Percentiles rank a stretch among this genome's conserved stretches.
Conservation (phyloP, 2,329 filamentous ascomycete genomes). For the Mycosphaerella arachidis region DNA sequence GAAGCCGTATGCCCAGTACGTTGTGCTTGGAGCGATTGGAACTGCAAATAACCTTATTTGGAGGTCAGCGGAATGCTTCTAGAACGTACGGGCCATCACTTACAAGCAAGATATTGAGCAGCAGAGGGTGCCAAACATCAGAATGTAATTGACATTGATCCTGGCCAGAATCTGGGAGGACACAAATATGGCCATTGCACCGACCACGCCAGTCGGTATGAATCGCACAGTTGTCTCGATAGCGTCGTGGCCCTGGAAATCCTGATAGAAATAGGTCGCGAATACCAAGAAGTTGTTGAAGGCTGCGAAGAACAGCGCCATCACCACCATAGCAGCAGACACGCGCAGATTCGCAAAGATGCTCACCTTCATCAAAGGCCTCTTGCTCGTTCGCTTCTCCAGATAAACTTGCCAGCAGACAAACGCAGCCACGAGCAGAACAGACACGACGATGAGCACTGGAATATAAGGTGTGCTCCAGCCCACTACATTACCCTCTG, state of each 20-base stretch:
- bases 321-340: slow-evolving; percentile 60
- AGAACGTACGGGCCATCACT: not conserved
- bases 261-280: slow-evolving; percentile 65
- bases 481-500: slow-evolving; percentile 65
- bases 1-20: slow-evolving; percentile 64
- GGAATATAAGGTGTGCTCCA: slow-evolving; percentile 63
- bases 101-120: slow-evolving; percentile 37
- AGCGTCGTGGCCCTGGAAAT: slow-evolving; percentile 57
- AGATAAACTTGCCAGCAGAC: slow-evolving; percentile 59
- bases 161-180: slow-evolving; percentile 54
- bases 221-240: slow-evolving; percentile 67
- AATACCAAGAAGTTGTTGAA: slow-evolving; percentile 67
- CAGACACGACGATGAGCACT: slow-evolving; percentile 54
- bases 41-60: slow-evolving; percentile 59
- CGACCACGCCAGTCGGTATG: slow-evolving; percentile 60
- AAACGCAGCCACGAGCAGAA: slow-evolving; percentile 55
- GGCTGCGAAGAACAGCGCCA: slow-evolving; percentile 61
- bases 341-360: slow-evolving; percentile 59
- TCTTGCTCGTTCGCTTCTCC: slow-evolving; percentile 47
- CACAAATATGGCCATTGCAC: slow-evolving; percentile 53
- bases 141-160: slow-evolving; percentile 55
- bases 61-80: slow-evolving; percentile 28
- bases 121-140: slow-evolving; percentile 54
- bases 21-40: slow-evolving; percentile 56
- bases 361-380: slow-evolving; percentile 63